Conservation (phyloP, 2,329 filamentous ascomycete genomes). For the Pseudogymnoascus pannorum region DNA sequence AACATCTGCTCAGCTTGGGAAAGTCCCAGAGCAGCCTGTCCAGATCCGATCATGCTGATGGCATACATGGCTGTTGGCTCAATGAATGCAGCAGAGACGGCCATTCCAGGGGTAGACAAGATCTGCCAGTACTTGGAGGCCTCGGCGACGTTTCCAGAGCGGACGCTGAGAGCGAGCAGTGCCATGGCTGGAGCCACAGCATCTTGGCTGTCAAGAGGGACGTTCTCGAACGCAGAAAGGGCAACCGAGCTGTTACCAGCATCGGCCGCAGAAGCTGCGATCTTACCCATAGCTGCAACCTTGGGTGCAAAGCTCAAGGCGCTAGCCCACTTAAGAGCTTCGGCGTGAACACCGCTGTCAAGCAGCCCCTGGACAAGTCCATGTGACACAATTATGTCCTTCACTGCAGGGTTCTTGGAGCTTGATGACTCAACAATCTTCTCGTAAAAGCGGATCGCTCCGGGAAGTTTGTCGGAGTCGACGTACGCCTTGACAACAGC, state of each 20-base stretch:
- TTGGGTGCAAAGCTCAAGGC: slow-evolving; percentile 53
- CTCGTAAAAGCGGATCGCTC: slow-evolving; percentile 77
- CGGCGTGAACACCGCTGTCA: slow-evolving; percentile 58
- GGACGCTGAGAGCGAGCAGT: slow-evolving; percentile 79
- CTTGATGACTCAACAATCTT: slow-evolving; percentile 63
- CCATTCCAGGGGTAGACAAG: slow-evolving; percentile 55
- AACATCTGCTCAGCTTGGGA: slow-evolving; percentile 80
- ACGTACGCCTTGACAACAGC: slow-evolving; percentile 88
- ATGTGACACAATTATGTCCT: slow-evolving; percentile 61
- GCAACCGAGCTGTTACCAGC: slow-evolving; percentile 63
- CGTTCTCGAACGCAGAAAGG: slow-evolving; percentile 53
- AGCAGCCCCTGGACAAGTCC: slow-evolving; percentile 77
- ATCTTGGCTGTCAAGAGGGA: slow-evolving; percentile 44
- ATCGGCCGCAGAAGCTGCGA: slow-evolving; percentile 76
- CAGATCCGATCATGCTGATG: slow-evolving; percentile 77
- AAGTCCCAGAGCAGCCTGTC: slow-evolving; percentile 75
- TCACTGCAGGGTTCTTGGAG: slow-evolving; percentile 53
- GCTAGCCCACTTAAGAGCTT: slow-evolving; percentile 68
- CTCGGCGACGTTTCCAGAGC: slow-evolving; percentile 68
- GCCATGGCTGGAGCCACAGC: slow-evolving; percentile 61
- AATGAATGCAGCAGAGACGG: slow-evolving; percentile 59
- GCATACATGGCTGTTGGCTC: slow-evolving; percentile 89
- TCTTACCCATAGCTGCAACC: slow-evolving; percentile 58
- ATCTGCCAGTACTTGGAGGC: slow-evolving; percentile 77
- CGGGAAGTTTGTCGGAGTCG: slow-evolving; percentile 68